Base-by-base conservation (phyloP, 257 asterid species). In the Knoxia roxburghii region DNA sequence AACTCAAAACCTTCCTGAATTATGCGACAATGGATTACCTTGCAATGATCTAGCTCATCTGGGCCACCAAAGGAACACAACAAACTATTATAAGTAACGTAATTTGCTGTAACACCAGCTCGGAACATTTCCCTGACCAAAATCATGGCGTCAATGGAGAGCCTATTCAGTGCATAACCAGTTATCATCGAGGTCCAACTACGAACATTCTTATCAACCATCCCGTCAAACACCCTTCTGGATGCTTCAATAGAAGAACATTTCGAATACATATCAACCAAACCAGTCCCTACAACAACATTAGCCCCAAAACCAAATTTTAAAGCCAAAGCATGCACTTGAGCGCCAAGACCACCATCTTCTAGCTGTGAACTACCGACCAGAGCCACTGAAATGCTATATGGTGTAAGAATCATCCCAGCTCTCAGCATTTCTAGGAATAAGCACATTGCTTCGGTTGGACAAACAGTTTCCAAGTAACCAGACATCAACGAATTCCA, bases 231-330 rank as follows among this genome's bases (percentile, higher is more conserved):
- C 71, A 83, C 82, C 53, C 73, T 77, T 71, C 76, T 75, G 11
- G 90, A 82, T 52, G 62, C 74, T 65, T 72, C 88, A 71, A 82
- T 32, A 56, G 68, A 43, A 49, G 56, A 70, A 67, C 82, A 80
- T 61, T 80, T 84, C 7, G 87, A 80, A 55, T 85, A 84, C 88
- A 82, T 75, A 76, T 84, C 83, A 76, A 85, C 78, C 83, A 85
- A 82, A 74, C 79, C 82, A 69, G 93, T 80, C 46, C 84, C 90
- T 29, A 86, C 90, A 5, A 70, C 88, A 64, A 80, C 69, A 68
- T 84, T 70, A 53, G 39, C 61, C 63, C 51, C 78, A 64, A 84
- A 70, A 20, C 86, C 95, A 41, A 56, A 29, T 78, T 85, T 88
- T 72, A 84, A 75, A 75, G 81, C 57, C 73, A 85, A 68, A 75